Conservation (phyloP, 1,284 basidiomycete species). For the Chalciporus sp. region DNA sequence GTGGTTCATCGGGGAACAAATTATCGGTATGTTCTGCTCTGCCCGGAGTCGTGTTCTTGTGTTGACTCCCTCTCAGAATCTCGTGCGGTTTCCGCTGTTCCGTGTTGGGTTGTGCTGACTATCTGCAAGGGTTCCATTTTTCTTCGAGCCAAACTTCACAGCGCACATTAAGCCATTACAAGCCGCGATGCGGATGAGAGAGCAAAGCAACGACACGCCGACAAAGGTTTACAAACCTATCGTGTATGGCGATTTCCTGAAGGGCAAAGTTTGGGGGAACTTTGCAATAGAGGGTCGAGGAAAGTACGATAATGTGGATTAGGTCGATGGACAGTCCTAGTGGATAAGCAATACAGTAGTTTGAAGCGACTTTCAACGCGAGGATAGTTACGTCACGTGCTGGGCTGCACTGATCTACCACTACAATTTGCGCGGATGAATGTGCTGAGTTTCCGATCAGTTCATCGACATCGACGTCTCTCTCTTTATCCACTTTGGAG, state of each 20-base stretch:
- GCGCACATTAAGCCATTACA: slow-evolving; percentile 63
- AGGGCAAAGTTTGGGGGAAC: slow-evolving; percentile 71
- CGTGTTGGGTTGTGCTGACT: slow-evolving; percentile 5
- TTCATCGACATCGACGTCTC: slow-evolving; percentile 27
- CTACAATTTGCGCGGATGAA: slow-evolving; percentile 17
- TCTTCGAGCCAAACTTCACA: slow-evolving; percentile 83
- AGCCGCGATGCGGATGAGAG: slow-evolving; percentile 48
- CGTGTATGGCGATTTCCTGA: slow-evolving; percentile 75
- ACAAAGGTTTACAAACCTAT: slow-evolving; percentile 46
- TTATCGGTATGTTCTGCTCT: slow-evolving; percentile 55
- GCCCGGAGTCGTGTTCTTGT: neutral
- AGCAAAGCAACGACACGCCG: slow-evolving; percentile 22
- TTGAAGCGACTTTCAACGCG: neutral
- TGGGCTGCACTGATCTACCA: slow-evolving; percentile 1
- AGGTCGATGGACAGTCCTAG: too few relatives aligned
- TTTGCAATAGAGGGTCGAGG: slow-evolving; percentile 52
- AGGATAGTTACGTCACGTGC: slow-evolving; percentile 26
- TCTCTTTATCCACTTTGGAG: slow-evolving; percentile 9
- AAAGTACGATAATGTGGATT: slow-evolving; percentile 39
- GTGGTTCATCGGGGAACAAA: slow-evolving; percentile 73
- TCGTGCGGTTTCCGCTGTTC: slow-evolving; percentile 42
- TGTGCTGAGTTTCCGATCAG: slow-evolving; percentile 16
- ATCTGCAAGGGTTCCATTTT: slow-evolving; percentile 69
- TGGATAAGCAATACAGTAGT: too few relatives aligned
- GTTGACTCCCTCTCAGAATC: slow-evolving; percentile 41